Evolutionary conservation across 106 monocot genomes (phyloP).

Genomic region (Dendrobium officinale): DNA sequence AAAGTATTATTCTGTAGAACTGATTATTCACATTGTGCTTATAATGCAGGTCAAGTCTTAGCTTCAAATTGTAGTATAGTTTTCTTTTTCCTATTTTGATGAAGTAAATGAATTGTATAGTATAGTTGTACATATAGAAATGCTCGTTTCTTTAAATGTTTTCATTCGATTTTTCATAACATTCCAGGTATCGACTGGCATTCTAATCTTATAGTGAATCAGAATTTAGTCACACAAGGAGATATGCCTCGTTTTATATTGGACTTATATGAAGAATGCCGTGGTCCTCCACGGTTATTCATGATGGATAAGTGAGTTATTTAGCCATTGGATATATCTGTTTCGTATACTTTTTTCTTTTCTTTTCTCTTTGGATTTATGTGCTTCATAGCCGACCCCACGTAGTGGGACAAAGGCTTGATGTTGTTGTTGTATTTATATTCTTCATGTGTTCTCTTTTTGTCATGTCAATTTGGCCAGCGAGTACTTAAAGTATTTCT

Average conservation of each 20-base stretch:
- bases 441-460: background rate
- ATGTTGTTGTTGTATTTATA: background rate
- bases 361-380: background rate
- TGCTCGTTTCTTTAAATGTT: background rate
- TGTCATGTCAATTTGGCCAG: background rate
- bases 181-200: slow-evolving; percentile 75
- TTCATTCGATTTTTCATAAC: background rate
- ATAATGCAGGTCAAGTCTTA: slow-evolving; percentile 33
- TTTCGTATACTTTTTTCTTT: background rate
- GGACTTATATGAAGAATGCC: slow-evolving; percentile 94
- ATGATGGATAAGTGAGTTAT: slow-evolving; percentile 74
- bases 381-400: background rate
- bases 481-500: slow-evolving; percentile 14
- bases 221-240: slow-evolving; percentile 73
- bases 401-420: too few species aligned
- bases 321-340: background rate
- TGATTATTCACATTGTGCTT: slow-evolving; percentile 22
- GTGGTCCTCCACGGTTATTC: slow-evolving; percentile 81
- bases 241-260: slow-evolving; percentile 97
- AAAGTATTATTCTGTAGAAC: slow-evolving; percentile 53
- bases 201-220: slow-evolving; percentile 57
- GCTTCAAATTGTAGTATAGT: background rate
- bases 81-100: too few species aligned
- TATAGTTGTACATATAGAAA: background rate
- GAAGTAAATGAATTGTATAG: too few species aligned